Evolutionary conservation across 2,329 filamentous ascomycete genomes (phyloP), one percentile per base, ranked within the genome.

Genomic region (Pseudocercospora fuligena): DNA sequence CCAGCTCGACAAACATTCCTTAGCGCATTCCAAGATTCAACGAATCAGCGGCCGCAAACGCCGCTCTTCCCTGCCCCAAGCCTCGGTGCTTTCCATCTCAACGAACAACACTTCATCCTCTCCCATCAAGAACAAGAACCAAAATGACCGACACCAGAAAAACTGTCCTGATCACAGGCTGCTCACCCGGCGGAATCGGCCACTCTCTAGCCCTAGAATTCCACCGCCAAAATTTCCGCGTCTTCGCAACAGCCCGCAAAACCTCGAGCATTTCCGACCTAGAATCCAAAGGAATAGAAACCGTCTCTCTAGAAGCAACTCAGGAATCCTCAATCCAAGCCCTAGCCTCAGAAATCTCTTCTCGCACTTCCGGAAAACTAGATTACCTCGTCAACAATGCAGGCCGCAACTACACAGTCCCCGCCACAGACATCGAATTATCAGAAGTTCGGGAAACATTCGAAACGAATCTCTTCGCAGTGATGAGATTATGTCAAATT

Each of bases 321-420:
- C 78, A 80, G 31, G 75, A 78, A 21, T 78, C 81, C n/a, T 86
- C 82, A 66, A 83, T 88, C 65, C 75, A 78, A 25, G 74, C 76
- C 11, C 82, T 87, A 47, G 81, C 80, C 67, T 74, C 78, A 6
- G 80, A 84, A 60, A 80, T 88, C 16, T 43, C 66, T n/a, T 65
- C 70, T 9, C 85, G 84, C 21, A 83, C 86, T 0, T 77, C 77
- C 8, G 82, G 82, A 21, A 16, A 27, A 16, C 79, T 88, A n/a
- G 82, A 88, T 71, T 83, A 84, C 69, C 78, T 88, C 12, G 83
- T 88, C 71, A 88, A 88, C 74, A 88, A 88, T 78, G 86, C 86
- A 64, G 83, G 83, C 6, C 74, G 81, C 12, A 85, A 87, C 70
- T 88, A 71, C 60, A 71, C 70, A 5, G 68, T 70, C 0, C 85